These are phyloP conservation scores for Cryphonectria parasitica DNA, from an alignment of 2,329 filamentous ascomycete species.

Conservation along the genomic window DNA sequence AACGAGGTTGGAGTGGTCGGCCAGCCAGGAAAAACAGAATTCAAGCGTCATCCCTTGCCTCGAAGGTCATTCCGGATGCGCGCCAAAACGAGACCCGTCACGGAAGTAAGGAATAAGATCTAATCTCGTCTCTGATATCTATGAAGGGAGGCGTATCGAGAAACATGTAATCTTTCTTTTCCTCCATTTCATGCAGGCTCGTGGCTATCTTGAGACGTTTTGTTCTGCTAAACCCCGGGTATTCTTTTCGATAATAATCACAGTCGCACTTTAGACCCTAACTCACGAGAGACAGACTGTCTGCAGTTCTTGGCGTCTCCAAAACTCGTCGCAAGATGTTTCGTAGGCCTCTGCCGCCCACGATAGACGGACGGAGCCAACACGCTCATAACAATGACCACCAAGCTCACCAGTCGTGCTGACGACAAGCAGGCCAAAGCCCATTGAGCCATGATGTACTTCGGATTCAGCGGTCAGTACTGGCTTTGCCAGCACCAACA, in stretches of 20 bases:
- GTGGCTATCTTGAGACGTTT: background rate
- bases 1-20: slow-evolving; percentile 7
- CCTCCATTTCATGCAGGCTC: background rate
- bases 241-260: too few relatives aligned
- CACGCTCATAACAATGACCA: background rate
- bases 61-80: background rate
- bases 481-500: background rate
- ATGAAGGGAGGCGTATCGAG: background rate
- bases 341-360: background rate
- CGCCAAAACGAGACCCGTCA: background rate
- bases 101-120: background rate
- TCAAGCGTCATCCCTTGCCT: slow-evolving; percentile 3
- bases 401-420: background rate
- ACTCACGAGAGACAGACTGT: background rate
- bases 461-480: background rate
- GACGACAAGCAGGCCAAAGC: background rate
- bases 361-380: background rate
- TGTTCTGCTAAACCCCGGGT: background rate
- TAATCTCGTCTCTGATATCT: background rate
- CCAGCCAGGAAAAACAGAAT: background rate
- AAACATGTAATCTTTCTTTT: background rate
- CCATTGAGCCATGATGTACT: background rate
- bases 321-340: background rate
- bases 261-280: background rate
- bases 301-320: background rate